Conservation (phyloP, 495 filamentous ascomycete species). For the Podospora pseudoanserina region DNA sequence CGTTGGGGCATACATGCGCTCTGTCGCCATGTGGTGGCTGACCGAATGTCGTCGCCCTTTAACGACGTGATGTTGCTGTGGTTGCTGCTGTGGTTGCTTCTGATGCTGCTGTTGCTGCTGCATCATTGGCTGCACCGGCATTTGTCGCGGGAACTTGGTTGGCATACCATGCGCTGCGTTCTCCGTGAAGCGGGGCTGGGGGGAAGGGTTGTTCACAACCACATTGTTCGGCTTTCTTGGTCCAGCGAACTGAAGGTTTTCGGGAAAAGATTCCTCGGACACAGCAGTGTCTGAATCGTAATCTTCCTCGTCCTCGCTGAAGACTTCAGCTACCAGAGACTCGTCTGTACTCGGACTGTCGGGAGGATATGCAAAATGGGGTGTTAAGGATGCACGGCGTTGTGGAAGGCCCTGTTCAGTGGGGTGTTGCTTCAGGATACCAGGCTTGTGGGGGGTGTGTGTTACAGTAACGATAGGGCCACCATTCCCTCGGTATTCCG, state of each 20-base stretch:
- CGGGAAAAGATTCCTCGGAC: background rate
- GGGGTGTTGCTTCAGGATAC: background rate
- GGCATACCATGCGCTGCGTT: background rate
- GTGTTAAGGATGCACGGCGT: background rate
- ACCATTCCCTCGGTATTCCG: background rate
- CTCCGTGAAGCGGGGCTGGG: background rate
- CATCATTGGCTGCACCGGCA: background rate
- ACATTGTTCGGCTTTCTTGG: background rate
- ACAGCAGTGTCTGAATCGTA: background rate
- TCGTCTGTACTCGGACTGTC: background rate
- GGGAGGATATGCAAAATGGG: background rate
- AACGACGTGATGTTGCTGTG: background rate
- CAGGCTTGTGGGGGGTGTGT: background rate
- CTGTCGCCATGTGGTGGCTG: background rate
- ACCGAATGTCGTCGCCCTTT: background rate
- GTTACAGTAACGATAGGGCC: background rate
- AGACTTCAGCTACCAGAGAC: background rate
- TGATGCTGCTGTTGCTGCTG: background rate
- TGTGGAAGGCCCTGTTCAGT: background rate
- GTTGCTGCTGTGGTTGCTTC: background rate
- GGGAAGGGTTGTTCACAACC: background rate
- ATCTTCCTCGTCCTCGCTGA: background rate
- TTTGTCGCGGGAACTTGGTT: background rate
- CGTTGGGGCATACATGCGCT: background rate
- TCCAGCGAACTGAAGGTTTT: background rate